Conservation (phyloP, 331 rosid species). For the Acacia pycnantha region DNA sequence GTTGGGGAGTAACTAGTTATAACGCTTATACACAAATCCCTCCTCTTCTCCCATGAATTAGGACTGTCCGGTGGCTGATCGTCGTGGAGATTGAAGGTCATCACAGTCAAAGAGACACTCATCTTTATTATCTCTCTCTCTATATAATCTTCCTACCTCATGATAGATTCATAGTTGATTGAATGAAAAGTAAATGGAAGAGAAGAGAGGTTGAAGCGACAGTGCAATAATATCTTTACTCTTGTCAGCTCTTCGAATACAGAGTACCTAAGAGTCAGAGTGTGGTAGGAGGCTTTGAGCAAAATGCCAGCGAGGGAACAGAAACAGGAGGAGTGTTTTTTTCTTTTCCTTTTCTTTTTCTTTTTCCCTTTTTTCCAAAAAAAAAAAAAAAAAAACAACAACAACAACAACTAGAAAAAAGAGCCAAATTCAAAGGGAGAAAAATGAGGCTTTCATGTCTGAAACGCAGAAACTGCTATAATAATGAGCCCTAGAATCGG, state of each 20-base stretch:
- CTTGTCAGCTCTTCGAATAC: background rate
- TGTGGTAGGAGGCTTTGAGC: background rate
- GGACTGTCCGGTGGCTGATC: constrained; percentile 84
- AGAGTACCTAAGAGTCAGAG: background rate
- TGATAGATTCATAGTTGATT: background rate
- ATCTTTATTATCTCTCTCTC: constrained; percentile 35
- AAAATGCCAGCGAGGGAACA: background rate
- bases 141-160: background rate
- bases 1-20: constrained; percentile 79
- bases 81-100: constrained; percentile 95
- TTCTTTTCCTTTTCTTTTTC: background rate
- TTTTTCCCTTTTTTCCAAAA: background rate
- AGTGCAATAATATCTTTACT: background rate
- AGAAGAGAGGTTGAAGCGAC: background rate
- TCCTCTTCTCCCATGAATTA: constrained; percentile 94
- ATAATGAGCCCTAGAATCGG: background rate
- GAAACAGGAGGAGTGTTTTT: background rate
- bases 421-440: background rate
- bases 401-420: background rate
- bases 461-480: background rate
- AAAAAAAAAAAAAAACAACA: too few relatives aligned
- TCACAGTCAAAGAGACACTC: constrained; percentile 88
- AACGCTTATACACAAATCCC: constrained; percentile 86
- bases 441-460: background rate
- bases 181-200: background rate